These are phyloP conservation scores for Papiliotrema fonsecae DNA, from an alignment of 1,284 basidiomycete species.

Conservation along the genomic window DNA sequence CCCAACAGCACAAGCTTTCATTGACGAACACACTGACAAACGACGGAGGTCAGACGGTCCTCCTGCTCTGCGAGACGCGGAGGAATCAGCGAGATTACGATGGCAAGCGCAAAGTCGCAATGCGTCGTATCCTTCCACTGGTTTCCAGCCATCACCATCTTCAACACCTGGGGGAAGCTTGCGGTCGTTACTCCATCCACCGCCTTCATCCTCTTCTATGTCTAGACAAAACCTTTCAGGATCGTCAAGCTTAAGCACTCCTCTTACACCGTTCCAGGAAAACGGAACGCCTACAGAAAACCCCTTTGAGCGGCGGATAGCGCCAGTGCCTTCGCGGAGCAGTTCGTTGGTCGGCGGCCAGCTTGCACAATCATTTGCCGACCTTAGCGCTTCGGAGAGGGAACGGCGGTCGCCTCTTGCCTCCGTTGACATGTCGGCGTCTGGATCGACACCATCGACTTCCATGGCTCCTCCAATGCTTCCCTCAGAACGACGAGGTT, in stretches of 20 bases:
- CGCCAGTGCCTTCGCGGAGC: slow-evolving; percentile 20
- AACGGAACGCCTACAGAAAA: neutral
- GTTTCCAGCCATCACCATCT: slow-evolving; percentile 9
- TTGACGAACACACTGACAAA: slow-evolving; percentile 35
- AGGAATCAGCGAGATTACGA: slow-evolving; percentile 36
- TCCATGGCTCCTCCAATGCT: neutral
- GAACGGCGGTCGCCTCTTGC: slow-evolving; percentile 3
- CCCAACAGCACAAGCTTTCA: slow-evolving; percentile 8
- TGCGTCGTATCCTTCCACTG: slow-evolving; percentile 32
- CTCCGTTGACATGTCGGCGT: slow-evolving; percentile 4
- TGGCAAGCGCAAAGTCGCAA: slow-evolving; percentile 43
- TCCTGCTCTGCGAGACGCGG: slow-evolving; percentile 26
- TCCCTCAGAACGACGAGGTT: neutral
- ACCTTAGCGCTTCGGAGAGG: slow-evolving; percentile 23
- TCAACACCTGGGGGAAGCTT: neutral
- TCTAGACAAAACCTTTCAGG: neutral
- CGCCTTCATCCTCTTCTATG: slow-evolving; percentile 5
- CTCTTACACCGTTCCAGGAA: slow-evolving; percentile 1
- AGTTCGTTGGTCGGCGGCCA: slow-evolving; percentile 37
- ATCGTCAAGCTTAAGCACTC: slow-evolving; percentile 2
- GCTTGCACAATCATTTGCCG: slow-evolving; percentile 36
- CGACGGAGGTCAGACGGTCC: slow-evolving; percentile 38
- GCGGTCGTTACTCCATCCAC: slow-evolving; percentile 4
- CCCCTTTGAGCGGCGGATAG: slow-evolving; percentile 3
- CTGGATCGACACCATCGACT: slow-evolving; percentile 6